These are phyloP conservation scores for Thelonectria blattea DNA, from an alignment of 2,329 filamentous ascomycete genomes.

Conservation along the genomic window DNA sequence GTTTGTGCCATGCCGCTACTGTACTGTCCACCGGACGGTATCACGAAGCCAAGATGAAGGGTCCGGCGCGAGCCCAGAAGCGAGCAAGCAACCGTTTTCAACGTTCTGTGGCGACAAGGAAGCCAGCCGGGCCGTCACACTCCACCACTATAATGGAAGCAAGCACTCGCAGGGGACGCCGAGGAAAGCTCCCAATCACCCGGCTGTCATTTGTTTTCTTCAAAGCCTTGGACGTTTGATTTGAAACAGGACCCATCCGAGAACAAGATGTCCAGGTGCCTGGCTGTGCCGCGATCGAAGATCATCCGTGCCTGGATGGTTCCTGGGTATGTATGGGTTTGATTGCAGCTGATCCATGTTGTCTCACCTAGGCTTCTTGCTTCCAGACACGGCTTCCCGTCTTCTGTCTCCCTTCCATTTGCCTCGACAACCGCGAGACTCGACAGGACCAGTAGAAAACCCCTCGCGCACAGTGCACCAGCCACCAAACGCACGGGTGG, in stretches of 20 bases:
- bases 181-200: neutral
- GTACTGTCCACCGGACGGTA: conserved; percentile 11
- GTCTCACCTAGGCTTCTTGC: conserved; percentile 14
- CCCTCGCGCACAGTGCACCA: conserved; percentile 23
- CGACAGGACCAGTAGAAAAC: conserved; percentile 16
- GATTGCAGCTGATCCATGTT: conserved; percentile 8
- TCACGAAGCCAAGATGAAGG: conserved; percentile 5
- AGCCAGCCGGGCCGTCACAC: conserved; percentile 7
- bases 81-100: conserved; percentile 9
- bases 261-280: conserved; percentile 1
- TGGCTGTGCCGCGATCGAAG: conserved; percentile 1
- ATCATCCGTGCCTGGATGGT: conserved; percentile 9
- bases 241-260: conserved; percentile 9
- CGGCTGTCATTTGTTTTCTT: neutral
- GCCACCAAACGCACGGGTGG: conserved; percentile 25
- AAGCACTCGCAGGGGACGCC: neutral
- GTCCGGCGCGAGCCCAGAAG: conserved; percentile 10
- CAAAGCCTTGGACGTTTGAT: neutral
- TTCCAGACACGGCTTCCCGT: conserved; percentile 4
- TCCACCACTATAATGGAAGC: neutral
- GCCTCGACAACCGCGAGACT: neutral
- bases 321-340: conserved; percentile 9
- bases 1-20: conserved; percentile 11
- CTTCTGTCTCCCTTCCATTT: conserved; percentile 16
- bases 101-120: conserved; percentile 13